Percentiles rank a stretch among this genome's conserved stretches.
phyloP scores from a whole-genome alignment of 2,329 filamentous ascomycete species.

The Basipetospora chlamydospora region DNA sequence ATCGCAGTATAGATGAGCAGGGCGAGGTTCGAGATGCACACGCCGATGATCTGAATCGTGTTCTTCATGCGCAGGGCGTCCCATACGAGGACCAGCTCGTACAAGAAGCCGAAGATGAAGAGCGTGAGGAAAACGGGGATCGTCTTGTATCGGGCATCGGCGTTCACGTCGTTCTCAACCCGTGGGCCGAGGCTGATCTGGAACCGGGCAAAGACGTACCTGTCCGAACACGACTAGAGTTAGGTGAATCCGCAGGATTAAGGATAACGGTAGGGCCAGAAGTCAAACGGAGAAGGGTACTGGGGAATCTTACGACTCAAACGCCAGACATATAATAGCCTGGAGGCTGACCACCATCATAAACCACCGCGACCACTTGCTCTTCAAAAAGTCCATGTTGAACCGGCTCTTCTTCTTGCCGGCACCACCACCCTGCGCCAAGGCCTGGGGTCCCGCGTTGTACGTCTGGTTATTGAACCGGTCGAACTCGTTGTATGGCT shows the following conservation, averaged over 20 bases:
- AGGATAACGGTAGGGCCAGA: background rate
- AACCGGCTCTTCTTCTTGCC: constrained; percentile 15
- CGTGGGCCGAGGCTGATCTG: constrained; percentile 42
- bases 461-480: constrained; percentile 15
- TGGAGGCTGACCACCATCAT: constrained; percentile 60
- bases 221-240: too few relatives aligned
- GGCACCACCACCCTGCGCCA: constrained; percentile 17
- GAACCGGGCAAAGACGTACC: constrained; percentile 83
- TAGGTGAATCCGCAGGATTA: background rate
- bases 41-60: constrained; percentile 93
- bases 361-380: constrained; percentile 81
- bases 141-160: constrained; percentile 40
- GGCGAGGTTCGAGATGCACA: constrained; percentile 84
- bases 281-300: background rate
- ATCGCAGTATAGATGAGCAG: constrained; percentile 87
- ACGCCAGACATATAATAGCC: constrained; percentile 62
- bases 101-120: constrained; percentile 95
- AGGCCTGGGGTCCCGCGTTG: constrained; percentile 13
- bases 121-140: constrained; percentile 93
- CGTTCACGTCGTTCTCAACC: constrained; percentile 18
- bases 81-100: constrained; percentile 79
- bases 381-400: constrained; percentile 59
- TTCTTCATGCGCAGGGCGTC: constrained; percentile 91
- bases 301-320: constrained; percentile 60
- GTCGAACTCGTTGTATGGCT: constrained; percentile 14